Evolutionary conservation across 2,329 filamentous ascomycete species (phyloP).

Genomic region (Aureobasidium sp.): DNA sequence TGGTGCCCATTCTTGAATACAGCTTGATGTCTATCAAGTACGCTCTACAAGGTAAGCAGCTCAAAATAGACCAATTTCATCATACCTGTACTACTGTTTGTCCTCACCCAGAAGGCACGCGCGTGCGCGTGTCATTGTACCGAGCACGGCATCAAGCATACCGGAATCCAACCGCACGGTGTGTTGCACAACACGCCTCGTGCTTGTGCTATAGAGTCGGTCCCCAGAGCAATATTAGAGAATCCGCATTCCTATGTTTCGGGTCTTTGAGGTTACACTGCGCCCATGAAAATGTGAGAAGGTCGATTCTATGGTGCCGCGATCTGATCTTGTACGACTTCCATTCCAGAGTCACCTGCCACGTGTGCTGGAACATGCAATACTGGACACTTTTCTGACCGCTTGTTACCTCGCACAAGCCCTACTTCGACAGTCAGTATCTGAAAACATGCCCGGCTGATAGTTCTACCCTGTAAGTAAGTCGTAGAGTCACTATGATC

Average conservation of each 20-base stretch:
- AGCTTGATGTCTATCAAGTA: background rate
- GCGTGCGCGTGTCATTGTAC: background rate
- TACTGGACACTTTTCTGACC: background rate
- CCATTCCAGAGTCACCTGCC: background rate
- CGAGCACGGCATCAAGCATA: conserved; percentile 3
- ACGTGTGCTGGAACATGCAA: background rate
- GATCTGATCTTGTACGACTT: background rate
- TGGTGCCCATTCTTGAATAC: background rate
- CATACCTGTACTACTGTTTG: background rate
- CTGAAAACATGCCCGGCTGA: background rate
- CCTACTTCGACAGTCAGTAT: background rate
- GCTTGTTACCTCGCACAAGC: background rate
- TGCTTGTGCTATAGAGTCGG: background rate
- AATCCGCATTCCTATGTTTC: conserved; percentile 13
- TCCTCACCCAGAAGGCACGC: background rate
- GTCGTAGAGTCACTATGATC: background rate
- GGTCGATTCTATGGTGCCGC: conserved; percentile 3
- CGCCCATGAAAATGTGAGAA: background rate
- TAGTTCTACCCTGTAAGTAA: background rate
- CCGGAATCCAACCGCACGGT: background rate
- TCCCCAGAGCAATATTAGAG: background rate
- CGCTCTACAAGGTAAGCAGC: background rate
- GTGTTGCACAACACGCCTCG: conserved; percentile 11
- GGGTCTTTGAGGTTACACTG: conserved; percentile 5
- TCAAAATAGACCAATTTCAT: background rate